These are phyloP conservation scores for Pneumocystis wakefieldiae DNA, from an alignment of 1,139 yeast species.

Conservation along the genomic window DNA sequence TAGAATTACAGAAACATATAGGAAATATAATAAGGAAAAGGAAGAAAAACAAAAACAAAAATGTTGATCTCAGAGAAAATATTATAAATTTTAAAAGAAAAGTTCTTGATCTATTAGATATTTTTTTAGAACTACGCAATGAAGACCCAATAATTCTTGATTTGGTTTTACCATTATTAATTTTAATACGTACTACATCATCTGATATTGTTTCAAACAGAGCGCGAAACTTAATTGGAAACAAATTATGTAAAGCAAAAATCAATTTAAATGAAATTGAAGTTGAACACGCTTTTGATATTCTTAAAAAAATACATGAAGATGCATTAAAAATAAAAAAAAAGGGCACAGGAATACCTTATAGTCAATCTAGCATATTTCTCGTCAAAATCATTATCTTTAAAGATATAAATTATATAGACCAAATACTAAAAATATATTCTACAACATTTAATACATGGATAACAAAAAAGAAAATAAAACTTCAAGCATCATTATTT, in stretches of 20 bases:
- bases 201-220: slow-evolving; percentile 59
- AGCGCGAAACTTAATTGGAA: slow-evolving; percentile 56
- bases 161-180: slow-evolving; percentile 45
- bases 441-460: slow-evolving; percentile 42
- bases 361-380: slow-evolving; percentile 50
- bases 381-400: slow-evolving; percentile 39
- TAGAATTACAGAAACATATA: slow-evolving; percentile 78
- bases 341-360: slow-evolving; percentile 39
- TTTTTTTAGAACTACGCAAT: slow-evolving; percentile 38
- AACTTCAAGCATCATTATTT: slow-evolving; percentile 47
- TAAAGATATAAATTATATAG: slow-evolving; percentile 14
- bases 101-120: slow-evolving; percentile 59
- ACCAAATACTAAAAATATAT: slow-evolving; percentile 40
- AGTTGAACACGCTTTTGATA: slow-evolving; percentile 8
- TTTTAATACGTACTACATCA: slow-evolving; percentile 47
- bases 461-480: slow-evolving; percentile 35
- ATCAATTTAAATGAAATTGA: slow-evolving; percentile 14
- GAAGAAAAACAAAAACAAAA: slow-evolving; percentile 15
- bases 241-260: slow-evolving; percentile 44
- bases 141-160: slow-evolving; percentile 30
- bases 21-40: slow-evolving; percentile 70
- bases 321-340: slow-evolving; percentile 32
- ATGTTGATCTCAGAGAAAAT: slow-evolving; percentile 34
- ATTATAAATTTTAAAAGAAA: slow-evolving; percentile 68
- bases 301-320: slow-evolving; percentile 26